phyloP scores from a whole-genome alignment of 106 monocot species.

The Ottelia alismoides region DNA sequence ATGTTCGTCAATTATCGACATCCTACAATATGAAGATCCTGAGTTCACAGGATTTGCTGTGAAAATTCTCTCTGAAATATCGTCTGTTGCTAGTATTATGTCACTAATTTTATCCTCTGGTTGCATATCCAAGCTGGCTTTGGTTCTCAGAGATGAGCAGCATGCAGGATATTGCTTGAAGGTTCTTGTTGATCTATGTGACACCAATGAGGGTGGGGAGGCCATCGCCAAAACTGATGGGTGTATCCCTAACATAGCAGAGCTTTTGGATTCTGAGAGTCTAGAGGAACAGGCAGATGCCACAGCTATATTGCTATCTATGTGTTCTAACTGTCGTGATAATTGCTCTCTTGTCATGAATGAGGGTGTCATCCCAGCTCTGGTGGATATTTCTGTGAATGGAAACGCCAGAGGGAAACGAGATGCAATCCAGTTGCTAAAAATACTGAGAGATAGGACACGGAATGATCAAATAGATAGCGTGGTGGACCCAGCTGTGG shows the following conservation, averaged over 20 bases:
- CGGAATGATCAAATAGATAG: no score
- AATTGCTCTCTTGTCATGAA: constrained; percentile 57
- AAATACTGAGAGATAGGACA: constrained; percentile 66
- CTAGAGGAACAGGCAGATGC: constrained; percentile 53
- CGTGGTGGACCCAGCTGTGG: no score
- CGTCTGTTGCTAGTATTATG: constrained; percentile 25
- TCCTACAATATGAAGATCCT: constrained; percentile 27
- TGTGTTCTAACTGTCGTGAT: constrained; percentile 34
- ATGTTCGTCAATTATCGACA: constrained; percentile 21
- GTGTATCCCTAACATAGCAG: constrained; percentile 42
- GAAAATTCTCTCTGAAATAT: constrained; percentile 48
- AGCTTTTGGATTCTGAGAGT: constrained; percentile 45
- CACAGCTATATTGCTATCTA: constrained; percentile 28
- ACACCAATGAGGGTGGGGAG: constrained; percentile 27
- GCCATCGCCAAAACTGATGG: constrained; percentile 31
- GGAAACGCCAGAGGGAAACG: constrained; percentile 42
- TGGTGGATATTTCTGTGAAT: constrained; percentile 68
- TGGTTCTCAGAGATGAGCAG: constrained; percentile 22
- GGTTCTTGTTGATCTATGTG: constrained; percentile 34
- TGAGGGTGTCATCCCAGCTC: constrained; percentile 70
- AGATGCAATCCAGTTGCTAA: constrained; percentile 40
- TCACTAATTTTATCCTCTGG: constrained; percentile 26
- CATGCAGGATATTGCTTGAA: constrained; percentile 30
- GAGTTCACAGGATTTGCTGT: constrained; percentile 22
- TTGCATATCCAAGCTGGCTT: constrained; percentile 29